These are phyloP conservation scores for Metroxylon sagu DNA, from an alignment of 176 grass and related monocot genomes.

Conservation along the genomic window DNA sequence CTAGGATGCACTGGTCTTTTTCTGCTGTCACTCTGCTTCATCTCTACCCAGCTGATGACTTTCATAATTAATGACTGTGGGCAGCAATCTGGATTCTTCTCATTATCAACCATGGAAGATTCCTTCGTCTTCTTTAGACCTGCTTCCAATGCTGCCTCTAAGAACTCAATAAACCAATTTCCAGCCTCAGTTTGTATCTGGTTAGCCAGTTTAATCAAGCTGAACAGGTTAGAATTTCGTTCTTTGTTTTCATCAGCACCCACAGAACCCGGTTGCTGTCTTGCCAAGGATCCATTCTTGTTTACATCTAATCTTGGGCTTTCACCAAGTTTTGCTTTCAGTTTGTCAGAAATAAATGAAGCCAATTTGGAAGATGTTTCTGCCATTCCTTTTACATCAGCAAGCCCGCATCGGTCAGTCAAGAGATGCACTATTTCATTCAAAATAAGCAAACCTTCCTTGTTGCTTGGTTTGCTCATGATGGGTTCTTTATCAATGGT, in stretches of 20 bases:
- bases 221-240: constrained; percentile 21
- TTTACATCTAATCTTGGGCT: constrained; percentile 25
- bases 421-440: constrained; percentile 71
- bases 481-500: neutral
- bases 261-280: neutral
- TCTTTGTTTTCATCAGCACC: constrained; percentile 5
- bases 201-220: constrained; percentile 55
- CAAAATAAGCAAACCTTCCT: constrained; percentile 33
- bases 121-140: constrained; percentile 58
- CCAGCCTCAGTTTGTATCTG: constrained; percentile 55
- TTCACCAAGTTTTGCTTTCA: constrained; percentile 15
- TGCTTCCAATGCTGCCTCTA: constrained; percentile 54
- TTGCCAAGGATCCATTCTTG: constrained; percentile 5
- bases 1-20: constrained; percentile 46
- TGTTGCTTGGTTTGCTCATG: constrained; percentile 7
- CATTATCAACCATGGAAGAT: constrained; percentile 4
- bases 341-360: constrained; percentile 25
- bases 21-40: constrained; percentile 51
- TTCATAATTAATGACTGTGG: constrained; percentile 63
- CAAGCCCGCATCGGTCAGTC: constrained; percentile 7
- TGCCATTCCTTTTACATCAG: constrained; percentile 27
- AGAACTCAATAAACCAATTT: constrained; percentile 83
- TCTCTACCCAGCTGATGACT: constrained; percentile 88
- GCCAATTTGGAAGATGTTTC: constrained; percentile 46
- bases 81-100: constrained; percentile 38